Conservation (phyloP, 345 rosid genomes). For the Erysimum cheiranthoides region DNA sequence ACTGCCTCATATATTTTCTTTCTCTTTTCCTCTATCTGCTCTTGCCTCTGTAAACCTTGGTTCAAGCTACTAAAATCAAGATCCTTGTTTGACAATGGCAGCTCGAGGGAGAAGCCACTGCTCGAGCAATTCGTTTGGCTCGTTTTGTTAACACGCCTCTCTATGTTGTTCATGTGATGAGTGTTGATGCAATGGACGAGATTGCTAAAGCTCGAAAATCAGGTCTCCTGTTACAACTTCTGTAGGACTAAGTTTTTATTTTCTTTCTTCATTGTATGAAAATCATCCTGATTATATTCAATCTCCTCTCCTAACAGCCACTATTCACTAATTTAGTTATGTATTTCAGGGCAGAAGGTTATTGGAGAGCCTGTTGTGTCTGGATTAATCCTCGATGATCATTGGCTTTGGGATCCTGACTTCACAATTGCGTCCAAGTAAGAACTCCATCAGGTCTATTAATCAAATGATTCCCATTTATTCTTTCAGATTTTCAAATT, state of each 20-base stretch:
- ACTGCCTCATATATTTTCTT: background rate
- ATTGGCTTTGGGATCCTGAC: constrained; percentile 87
- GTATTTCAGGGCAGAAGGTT: constrained; percentile 84
- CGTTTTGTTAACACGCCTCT: constrained; percentile 90
- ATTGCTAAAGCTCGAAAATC: constrained; percentile 90
- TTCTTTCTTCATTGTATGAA: background rate
- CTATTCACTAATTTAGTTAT: background rate
- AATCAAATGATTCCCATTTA: constrained; percentile 1
- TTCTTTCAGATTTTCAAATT: constrained; percentile 12
- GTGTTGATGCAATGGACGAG: constrained; percentile 98
- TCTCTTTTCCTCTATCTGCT: background rate
- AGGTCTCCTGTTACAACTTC: constrained; percentile 52
- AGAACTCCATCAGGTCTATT: constrained; percentile 26
- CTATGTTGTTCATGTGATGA: constrained; percentile 98
- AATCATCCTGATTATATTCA: background rate
- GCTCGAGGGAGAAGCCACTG: constrained; percentile 98
- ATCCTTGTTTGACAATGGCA: constrained; percentile 48
- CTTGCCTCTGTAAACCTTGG: constrained; percentile 13
- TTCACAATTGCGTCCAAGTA: constrained; percentile 88
- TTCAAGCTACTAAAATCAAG: constrained; percentile 21
- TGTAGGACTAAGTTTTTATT: background rate
- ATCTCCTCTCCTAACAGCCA: background rate
- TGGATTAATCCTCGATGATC: constrained; percentile 87
- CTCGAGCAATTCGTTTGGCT: constrained; percentile 93
- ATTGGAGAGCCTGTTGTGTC: constrained; percentile 96